Percentiles rank a stretch among this genome's conserved stretches.
Conservation (phyloP, 2,329 filamentous ascomycete genomes). For the Penicillium sp. region DNA sequence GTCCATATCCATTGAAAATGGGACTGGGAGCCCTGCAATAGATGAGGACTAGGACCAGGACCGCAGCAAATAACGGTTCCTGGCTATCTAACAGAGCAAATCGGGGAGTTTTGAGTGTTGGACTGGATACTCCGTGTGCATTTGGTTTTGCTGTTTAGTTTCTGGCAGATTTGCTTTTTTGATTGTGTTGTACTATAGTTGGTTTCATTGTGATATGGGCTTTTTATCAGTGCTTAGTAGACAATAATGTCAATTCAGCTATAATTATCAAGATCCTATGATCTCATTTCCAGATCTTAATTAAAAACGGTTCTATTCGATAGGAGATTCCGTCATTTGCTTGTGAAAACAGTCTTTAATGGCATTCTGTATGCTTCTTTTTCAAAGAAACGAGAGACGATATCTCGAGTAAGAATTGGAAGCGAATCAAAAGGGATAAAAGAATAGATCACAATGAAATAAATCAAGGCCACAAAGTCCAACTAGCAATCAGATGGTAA, state of each 20-base stretch:
- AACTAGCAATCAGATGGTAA: background rate
- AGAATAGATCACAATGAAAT: conserved; percentile 12
- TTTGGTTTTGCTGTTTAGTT: background rate
- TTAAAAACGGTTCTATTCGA: background rate
- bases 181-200: background rate
- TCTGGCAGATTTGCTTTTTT: background rate
- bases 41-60: conserved; percentile 14
- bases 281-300: conserved; percentile 1
- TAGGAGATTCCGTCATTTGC: background rate
- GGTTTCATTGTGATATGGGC: background rate
- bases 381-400: background rate
- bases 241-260: background rate
- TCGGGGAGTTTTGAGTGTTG: conserved; percentile 18
- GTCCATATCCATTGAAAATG: conserved; percentile 5
- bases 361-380: conserved; percentile 19
- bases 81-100: conserved; percentile 14
- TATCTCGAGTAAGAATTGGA: background rate
- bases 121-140: background rate
- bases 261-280: background rate
- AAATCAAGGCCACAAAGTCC: conserved; percentile 4
- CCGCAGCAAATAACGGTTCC: conserved; percentile 27
- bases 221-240: background rate
- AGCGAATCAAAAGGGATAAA: background rate
- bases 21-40: conserved; percentile 14
- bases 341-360: conserved; percentile 9